Evolutionary conservation across 2,329 filamentous ascomycete species (phyloP), one percentile per base, ranked within the genome.

Genomic region (Diplodia mutila): DNA sequence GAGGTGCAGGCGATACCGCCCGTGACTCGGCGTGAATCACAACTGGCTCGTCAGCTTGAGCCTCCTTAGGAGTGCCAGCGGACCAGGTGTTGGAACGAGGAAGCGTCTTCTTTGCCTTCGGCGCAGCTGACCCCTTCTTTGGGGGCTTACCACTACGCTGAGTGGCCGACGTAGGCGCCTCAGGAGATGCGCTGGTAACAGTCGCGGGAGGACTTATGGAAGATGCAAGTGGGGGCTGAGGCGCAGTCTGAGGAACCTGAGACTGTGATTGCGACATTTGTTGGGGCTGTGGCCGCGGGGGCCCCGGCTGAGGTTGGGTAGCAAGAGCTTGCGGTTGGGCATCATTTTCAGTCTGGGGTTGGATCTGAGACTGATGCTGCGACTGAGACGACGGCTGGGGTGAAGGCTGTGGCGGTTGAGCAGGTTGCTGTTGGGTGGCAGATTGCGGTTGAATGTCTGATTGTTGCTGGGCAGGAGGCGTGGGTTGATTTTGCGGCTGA

Each of bases 61-160:
- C 72, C 65, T 77, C 77, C 27, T 27, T 57, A 1, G 52, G 14
- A 12, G 42, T 25, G 34, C 70, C 74, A 42, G 74, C 76, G 37
- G 77, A 77, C 78, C 78, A 79, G 5, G 78, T 80, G 32, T 80
- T 73, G 23, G 77, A 79, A 63, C 76, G 73, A 7, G 75, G 71
- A 23, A 80, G 71, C 4, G 59, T 63, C 27, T 73, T 74, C 68
- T 72, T 75, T n/a, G 72, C 34, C 52, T 75, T 77, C 0, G 74
- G 49, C 14, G 70, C 46, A 46, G 70, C 74, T 1, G 72, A 16
- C 11, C 34, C 46, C 46, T 70, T 73, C 16, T 65, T 48, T 4
- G 64, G 55, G 51, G 54, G 61, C 18, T 53, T 61, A 3, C 32
- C 12, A 4, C 14, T 27, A 18, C 23, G 54, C 16, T 52, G 48